Conservation (phyloP, 2,329 filamentous ascomycete genomes). For the Lithohypha guttulata region DNA sequence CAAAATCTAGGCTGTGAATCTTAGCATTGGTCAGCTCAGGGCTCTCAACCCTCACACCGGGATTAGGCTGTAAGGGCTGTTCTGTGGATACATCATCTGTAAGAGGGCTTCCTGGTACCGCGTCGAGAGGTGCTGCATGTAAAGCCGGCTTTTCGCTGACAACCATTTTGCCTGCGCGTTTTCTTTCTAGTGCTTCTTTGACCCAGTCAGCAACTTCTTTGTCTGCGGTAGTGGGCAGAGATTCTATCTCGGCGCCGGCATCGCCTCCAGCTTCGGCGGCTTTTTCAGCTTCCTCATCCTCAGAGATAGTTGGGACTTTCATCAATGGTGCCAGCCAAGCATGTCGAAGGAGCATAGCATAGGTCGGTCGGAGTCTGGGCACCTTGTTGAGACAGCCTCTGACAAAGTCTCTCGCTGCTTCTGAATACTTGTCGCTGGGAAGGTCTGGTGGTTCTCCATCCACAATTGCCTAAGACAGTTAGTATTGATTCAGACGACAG, state of each 20-base stretch:
- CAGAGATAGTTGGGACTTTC: slow-evolving; percentile 63
- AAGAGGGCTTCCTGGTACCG: slow-evolving; percentile 38
- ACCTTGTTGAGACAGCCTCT: slow-evolving; percentile 84
- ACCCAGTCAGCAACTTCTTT: slow-evolving; percentile 84
- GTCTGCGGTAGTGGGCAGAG: slow-evolving; percentile 49
- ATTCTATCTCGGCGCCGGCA: slow-evolving; percentile 33
- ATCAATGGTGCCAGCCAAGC: slow-evolving; percentile 71
- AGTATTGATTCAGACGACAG: slow-evolving; percentile 18
- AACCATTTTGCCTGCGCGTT: slow-evolving; percentile 47
- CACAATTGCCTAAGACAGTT: slow-evolving; percentile 67
- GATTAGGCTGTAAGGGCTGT: slow-evolving; percentile 9
- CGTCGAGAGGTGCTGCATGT: slow-evolving; percentile 76
- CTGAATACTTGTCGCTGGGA: slow-evolving; percentile 66
- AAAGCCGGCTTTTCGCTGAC: slow-evolving; percentile 62
- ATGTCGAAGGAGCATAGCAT: slow-evolving; percentile 78
- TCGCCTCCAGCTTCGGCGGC: slow-evolving; percentile 30
- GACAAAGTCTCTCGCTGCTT: slow-evolving; percentile 76
- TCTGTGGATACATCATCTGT: slow-evolving; percentile 11
- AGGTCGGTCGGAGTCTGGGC: slow-evolving; percentile 84
- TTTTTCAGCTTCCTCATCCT: slow-evolving; percentile 56
- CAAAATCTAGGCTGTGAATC: slow-evolving; percentile 21
- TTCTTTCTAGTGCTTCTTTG: slow-evolving; percentile 55
- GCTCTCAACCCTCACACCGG: slow-evolving; percentile 17
- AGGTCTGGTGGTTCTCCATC: slow-evolving; percentile 90
- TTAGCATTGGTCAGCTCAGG: slow-evolving; percentile 17